Base-by-base conservation (phyloP, 192 early-diverging fungal genomes). In the Coemansia sp. region DNA sequence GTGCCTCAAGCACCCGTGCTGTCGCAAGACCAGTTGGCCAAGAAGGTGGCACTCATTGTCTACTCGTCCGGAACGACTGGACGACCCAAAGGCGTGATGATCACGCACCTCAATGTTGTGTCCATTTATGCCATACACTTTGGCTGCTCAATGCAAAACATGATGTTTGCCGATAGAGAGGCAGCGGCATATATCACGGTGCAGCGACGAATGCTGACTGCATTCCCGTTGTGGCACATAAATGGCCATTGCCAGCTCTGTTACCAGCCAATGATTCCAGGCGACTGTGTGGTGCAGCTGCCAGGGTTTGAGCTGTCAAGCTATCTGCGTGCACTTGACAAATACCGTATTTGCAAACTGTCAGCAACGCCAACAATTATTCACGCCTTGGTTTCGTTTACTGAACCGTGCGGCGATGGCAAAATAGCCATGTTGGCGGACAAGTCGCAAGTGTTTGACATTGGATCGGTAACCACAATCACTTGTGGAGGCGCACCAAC, bases 61-160 rank as follows among this genome's bases (percentile, higher is more conserved):
- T 78, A 71, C 47, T 65, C 80, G 12, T 77, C 80, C 3, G 80
- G 80, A 10, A 78, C 75, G 0, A 67, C 80, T 1, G 80, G 80
- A 1, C 20, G 11, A 5, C 38, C 75, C n/a, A 76, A 74, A 60
- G 80, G 74, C 11, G 58, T 70, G 13, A 58, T 71, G 64, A 63
- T 82, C 24, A 68, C 71, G 0, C 80, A 78, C 45, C 62, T 68
- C 43, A 82, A 78, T 47, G 45, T 82, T 14, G 49, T 78, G 1
- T 39, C 67, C 0, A 48, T 57, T 27, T 61, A 61, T 26, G 48
- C 41, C 5, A 49, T 69, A 47, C 41, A 57, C 14, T 57, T 47
- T 13, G 22, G 22, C 22, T 22, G 1, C 22, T 22, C 22, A 22
- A 22, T 22, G 22, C 22, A 22, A 5, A 38, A n/a, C 8, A 29